A percentile compares a stretch with the other conserved stretches of the same genome.
Evolutionary conservation across 2,329 filamentous ascomycete genomes (phyloP).

Genomic region (Stenocarpella maydis): DNA sequence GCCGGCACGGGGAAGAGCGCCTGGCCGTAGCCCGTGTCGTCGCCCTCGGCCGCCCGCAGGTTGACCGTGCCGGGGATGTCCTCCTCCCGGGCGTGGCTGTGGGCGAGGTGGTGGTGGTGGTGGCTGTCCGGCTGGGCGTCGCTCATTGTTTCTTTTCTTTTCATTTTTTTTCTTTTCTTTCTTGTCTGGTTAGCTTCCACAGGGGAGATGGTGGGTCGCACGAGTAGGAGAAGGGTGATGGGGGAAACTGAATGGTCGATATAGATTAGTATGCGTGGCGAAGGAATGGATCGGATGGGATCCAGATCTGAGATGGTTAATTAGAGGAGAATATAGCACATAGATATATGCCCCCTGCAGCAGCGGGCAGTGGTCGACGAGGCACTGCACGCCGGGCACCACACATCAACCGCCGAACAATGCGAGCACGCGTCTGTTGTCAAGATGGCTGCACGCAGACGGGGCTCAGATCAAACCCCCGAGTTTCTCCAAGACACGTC

Average conservation of each 20-base stretch:
- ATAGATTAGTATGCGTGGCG: neutral
- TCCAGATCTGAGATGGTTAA: neutral
- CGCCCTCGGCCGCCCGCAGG: conserved; percentile 47
- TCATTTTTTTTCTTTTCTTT: no score
- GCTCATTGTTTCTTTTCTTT: no score
- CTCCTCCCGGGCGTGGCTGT: conserved; percentile 62
- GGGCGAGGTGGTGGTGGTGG: conserved; percentile 12
- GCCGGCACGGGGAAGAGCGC: conserved; percentile 68
- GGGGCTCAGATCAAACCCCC: conserved; percentile 8
- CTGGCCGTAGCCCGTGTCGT: conserved; percentile 65
- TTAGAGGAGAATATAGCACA: neutral
- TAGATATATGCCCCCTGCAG: conserved; percentile 13
- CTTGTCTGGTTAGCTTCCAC: neutral
- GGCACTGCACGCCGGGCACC: conserved; percentile 1
- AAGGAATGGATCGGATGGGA: neutral
- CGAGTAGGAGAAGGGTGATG: neutral
- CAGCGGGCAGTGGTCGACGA: neutral
- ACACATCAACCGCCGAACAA: conserved; percentile 6
- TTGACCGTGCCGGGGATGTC: conserved; percentile 66
- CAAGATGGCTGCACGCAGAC: neutral
- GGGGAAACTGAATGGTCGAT: neutral
- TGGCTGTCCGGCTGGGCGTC: neutral
- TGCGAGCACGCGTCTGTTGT: neutral
- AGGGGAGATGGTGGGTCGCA: neutral
- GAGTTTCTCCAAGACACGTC: neutral